Evolutionary conservation across 2,329 filamentous ascomycete species (phyloP).

Genomic region (Sordariomycetes sp.): DNA sequence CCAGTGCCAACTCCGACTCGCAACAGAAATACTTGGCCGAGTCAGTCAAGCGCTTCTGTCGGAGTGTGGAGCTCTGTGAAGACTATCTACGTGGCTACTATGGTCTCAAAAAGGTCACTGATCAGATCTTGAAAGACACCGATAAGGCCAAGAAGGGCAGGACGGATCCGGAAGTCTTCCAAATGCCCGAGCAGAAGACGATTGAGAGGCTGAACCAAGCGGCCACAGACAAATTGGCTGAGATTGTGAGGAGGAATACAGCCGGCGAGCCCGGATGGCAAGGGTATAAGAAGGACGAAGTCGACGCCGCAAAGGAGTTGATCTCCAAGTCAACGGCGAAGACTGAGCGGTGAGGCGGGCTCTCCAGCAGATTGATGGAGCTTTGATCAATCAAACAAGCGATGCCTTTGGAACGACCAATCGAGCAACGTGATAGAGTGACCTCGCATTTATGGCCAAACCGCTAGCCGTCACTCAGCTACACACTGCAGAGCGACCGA

Average conservation of each 20-base stretch:
- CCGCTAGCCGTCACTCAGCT: too few species aligned
- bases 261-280: slow-evolving; percentile 57
- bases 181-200: slow-evolving; percentile 46
- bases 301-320: slow-evolving; percentile 62
- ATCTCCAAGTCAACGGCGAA: slow-evolving; percentile 38
- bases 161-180: slow-evolving; percentile 37
- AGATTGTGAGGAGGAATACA: slow-evolving; percentile 60
- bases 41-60: slow-evolving; percentile 75
- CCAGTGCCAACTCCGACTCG: slow-evolving; percentile 31
- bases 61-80: slow-evolving; percentile 89
- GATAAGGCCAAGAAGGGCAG: slow-evolving; percentile 35
- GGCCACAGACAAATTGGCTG: slow-evolving; percentile 65
- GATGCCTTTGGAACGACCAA: too few species aligned
- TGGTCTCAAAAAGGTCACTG: slow-evolving; percentile 64
- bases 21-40: slow-evolving; percentile 52
- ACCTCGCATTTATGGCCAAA: too few species aligned
- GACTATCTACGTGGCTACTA: slow-evolving; percentile 90
- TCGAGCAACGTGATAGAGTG: too few species aligned
- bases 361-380: too few species aligned
- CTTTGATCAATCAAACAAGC: too few species aligned
- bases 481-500: too few species aligned
- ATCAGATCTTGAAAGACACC: slow-evolving; percentile 35
- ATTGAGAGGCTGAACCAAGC: slow-evolving; percentile 61
- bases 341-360: slow-evolving; percentile 1
- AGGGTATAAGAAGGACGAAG: slow-evolving; percentile 63